These are phyloP conservation scores for Fusarium aywerte DNA, from an alignment of 2,329 filamentous ascomycete genomes.

Conservation along the genomic window DNA sequence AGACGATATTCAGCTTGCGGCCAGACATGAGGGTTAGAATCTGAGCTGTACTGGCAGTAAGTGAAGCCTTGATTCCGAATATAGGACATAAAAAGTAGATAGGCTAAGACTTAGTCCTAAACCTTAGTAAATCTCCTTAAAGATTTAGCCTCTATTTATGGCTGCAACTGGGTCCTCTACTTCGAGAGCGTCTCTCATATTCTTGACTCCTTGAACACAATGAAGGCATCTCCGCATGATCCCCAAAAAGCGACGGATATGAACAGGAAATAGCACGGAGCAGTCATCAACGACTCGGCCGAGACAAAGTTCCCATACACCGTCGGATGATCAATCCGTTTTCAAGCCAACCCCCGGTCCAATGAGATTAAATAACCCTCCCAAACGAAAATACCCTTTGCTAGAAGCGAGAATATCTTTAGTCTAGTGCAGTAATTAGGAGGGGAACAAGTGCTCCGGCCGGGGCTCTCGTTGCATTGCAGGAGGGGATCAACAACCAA, in stretches of 20 bases:
- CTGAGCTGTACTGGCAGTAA: too few relatives aligned
- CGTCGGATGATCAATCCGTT: constrained; percentile 1
- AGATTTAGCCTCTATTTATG: too few relatives aligned
- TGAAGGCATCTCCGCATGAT: not conserved
- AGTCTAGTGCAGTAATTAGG: constrained; percentile 5
- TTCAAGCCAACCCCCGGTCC: constrained; percentile 9
- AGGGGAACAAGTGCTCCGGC: constrained; percentile 20
- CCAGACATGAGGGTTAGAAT: too few relatives aligned
- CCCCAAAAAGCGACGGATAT: constrained; percentile 20
- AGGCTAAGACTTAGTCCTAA: too few relatives aligned
- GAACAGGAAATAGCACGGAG: constrained; percentile 23
- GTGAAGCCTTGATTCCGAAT: too few relatives aligned
- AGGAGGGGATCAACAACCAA: constrained; percentile 13
- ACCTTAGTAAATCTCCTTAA: too few relatives aligned
- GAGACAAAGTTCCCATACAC: constrained; percentile 14
- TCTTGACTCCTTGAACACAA: not conserved
- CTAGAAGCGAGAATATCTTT: not conserved
- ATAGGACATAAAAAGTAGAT: too few relatives aligned
- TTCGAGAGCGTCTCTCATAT: not conserved
- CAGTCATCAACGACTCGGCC: constrained; percentile 22
- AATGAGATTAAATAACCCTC: constrained; percentile 3
- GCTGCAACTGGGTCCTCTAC: too few relatives aligned
- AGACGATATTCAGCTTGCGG: too few relatives aligned
- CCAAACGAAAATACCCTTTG: constrained; percentile 11
- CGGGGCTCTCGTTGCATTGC: constrained; percentile 24